phyloP scores from a whole-genome alignment of 371 early-diverging fungal genomes.

The Thermomucor indicae-seudaticae region DNA sequence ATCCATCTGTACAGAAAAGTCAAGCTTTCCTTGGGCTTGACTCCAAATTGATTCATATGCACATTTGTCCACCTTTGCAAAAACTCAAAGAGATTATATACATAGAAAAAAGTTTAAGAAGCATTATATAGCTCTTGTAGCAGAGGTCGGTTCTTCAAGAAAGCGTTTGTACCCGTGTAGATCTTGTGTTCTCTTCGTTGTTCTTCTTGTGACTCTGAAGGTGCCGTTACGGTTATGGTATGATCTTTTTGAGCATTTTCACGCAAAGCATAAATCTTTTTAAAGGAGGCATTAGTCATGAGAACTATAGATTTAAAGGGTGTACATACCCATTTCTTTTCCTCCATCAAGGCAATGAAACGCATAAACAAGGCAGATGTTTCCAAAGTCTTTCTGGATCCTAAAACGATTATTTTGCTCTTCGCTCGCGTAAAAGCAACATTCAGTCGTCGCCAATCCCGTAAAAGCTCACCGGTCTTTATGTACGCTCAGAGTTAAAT shows the following conservation, averaged over 20 bases:
- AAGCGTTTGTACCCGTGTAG: conserved; percentile 6
- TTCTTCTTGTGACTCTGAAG: conserved; percentile 1
- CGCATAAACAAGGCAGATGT: conserved; percentile 49
- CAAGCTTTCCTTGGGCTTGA: no score
- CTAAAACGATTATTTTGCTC: conserved; percentile 87
- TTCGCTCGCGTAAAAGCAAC: conserved; percentile 97
- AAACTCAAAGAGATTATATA: background rate
- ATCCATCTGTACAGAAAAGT: background rate
- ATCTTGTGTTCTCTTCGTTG: conserved; percentile 8
- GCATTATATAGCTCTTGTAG: conserved; percentile 24
- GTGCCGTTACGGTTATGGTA: conserved; percentile 1
- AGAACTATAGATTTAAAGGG: background rate
- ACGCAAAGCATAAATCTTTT: conserved; percentile 7
- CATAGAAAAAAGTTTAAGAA: conserved; percentile 2
- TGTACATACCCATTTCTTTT: conserved; percentile 45
- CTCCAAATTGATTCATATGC: background rate
- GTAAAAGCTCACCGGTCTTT: conserved; percentile 81
- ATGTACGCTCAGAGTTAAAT: background rate
- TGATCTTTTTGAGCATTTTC: background rate
- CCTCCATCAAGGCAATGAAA: conserved; percentile 48
- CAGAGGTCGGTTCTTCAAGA: conserved; percentile 20
- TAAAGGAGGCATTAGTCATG: background rate
- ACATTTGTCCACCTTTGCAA: background rate
- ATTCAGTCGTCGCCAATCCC: conserved; percentile 94
- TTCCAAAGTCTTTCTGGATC: conserved; percentile 67